Conservation (phyloP, 352 stramenopile genomes). For the Globisporangium paroecandrum region DNA sequence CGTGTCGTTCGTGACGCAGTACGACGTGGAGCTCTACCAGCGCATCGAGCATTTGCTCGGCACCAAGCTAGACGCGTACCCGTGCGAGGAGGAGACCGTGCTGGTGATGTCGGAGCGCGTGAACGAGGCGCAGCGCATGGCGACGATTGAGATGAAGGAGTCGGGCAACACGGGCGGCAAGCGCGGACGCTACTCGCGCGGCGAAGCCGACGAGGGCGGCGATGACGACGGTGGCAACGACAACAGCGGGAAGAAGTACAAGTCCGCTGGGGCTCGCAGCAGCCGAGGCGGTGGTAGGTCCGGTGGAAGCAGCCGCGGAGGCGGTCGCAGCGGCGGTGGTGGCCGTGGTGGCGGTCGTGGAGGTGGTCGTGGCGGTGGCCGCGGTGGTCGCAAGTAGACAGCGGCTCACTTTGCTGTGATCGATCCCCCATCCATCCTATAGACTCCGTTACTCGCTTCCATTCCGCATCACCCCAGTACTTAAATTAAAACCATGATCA, state of each 20-base stretch:
- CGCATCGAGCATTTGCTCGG: slow-evolving; percentile 91
- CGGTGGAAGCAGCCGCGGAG: slow-evolving; percentile 13
- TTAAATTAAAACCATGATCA: slow-evolving; percentile 10
- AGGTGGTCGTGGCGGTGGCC: slow-evolving; percentile 20
- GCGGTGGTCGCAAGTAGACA: slow-evolving; percentile 39
- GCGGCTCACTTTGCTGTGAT: neutral
- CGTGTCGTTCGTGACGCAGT: slow-evolving; percentile 98
- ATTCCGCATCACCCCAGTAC: neutral
- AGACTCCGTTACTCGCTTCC: slow-evolving; percentile 1
- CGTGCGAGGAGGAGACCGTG: slow-evolving; percentile 93
- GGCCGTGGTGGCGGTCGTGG: slow-evolving; percentile 26
- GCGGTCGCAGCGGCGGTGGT: slow-evolving; percentile 18
- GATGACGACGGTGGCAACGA: slow-evolving; percentile 39
- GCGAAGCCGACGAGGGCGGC: slow-evolving; percentile 44
- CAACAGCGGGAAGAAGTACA: slow-evolving; percentile 60
- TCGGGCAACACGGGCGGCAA: slow-evolving; percentile 47
- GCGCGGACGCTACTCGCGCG: slow-evolving; percentile 57
- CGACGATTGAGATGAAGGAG: slow-evolving; percentile 88
- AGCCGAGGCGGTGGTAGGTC: slow-evolving; percentile 21
- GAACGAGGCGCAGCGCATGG: slow-evolving; percentile 96
- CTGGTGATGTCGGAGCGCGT: slow-evolving; percentile 96
- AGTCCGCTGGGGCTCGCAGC: slow-evolving; percentile 54
- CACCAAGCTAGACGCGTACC: slow-evolving; percentile 77
- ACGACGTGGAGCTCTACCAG: slow-evolving; percentile 99
- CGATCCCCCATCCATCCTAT: neutral